Evolutionary conservation across 2,329 filamentous ascomycete genomes (phyloP).

Genomic region (Macrophomina pseudophaseolina): DNA sequence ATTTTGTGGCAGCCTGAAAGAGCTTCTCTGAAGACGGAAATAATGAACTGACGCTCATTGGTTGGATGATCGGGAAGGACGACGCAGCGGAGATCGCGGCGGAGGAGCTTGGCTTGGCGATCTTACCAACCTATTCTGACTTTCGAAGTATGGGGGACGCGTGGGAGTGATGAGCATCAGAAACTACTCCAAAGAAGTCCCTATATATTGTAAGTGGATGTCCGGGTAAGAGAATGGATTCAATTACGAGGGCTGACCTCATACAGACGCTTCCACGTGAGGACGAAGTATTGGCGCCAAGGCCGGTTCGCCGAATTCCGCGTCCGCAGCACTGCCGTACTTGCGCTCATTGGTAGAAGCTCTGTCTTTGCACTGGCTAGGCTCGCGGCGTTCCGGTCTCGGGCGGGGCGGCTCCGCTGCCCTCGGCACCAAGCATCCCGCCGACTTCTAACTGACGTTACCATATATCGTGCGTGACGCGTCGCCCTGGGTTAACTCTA

Average conservation of each 20-base stretch:
- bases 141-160: not conserved
- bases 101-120: not conserved
- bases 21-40: not conserved
- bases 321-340: not conserved
- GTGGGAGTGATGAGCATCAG: not conserved
- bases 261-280: not conserved
- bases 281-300: slow-evolving; percentile 10
- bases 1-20: too few species aligned
- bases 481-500: too few species aligned
- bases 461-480: too few species aligned
- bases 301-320: slow-evolving; percentile 5
- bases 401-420: not conserved
- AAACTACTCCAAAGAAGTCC: not conserved
- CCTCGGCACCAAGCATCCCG: not conserved
- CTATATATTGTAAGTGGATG: not conserved
- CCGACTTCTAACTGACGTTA: too few species aligned
- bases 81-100: not conserved
- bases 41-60: not conserved
- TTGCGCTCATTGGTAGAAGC: not conserved
- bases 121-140: not conserved
- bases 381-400: not conserved
- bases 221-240: not conserved
- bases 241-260: not conserved
- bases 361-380: not conserved
- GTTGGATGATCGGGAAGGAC: not conserved